Evolutionary conservation across 192 early-diverging fungal genomes (phyloP).

Genomic region (Anaeromyces robustus): DNA sequence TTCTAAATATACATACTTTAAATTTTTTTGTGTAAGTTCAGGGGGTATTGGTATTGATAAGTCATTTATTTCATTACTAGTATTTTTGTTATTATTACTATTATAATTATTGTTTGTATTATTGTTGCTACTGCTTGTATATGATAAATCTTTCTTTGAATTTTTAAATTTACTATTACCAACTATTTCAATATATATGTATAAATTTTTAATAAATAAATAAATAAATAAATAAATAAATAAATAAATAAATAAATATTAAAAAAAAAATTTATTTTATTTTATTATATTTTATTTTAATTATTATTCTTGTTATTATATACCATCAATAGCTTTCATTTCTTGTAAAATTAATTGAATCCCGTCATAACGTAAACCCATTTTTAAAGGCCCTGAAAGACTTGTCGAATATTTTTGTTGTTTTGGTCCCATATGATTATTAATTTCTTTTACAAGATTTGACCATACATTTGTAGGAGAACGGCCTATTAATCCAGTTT

Average conservation of each 20-base stretch:
- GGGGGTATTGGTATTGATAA: too few relatives aligned
- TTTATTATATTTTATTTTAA: neutral
- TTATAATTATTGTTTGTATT: neutral
- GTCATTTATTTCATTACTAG: too few relatives aligned
- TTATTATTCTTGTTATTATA: too few relatives aligned
- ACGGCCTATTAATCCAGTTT: neutral
- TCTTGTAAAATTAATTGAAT: neutral
- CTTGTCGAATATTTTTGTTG: neutral
- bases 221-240: too few relatives aligned
- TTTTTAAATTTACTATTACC: neutral
- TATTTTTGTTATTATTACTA: neutral
- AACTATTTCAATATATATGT: neutral
- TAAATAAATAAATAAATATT: too few relatives aligned
- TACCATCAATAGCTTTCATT: neutral
- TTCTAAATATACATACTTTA: too few relatives aligned
- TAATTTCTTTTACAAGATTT: neutral
- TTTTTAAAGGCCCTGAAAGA: neutral
- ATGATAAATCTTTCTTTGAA: neutral
- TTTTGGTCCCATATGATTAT: neutral
- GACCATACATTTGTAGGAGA: neutral
- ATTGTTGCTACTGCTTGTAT: neutral
- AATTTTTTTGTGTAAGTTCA: too few relatives aligned
- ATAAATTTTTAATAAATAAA: too few relatives aligned
- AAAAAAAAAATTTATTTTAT: too few relatives aligned
- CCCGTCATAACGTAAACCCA: neutral